phyloP scores from a whole-genome alignment of 352 stramenopile genomes.

The Paralagenidium karlingii region DNA sequence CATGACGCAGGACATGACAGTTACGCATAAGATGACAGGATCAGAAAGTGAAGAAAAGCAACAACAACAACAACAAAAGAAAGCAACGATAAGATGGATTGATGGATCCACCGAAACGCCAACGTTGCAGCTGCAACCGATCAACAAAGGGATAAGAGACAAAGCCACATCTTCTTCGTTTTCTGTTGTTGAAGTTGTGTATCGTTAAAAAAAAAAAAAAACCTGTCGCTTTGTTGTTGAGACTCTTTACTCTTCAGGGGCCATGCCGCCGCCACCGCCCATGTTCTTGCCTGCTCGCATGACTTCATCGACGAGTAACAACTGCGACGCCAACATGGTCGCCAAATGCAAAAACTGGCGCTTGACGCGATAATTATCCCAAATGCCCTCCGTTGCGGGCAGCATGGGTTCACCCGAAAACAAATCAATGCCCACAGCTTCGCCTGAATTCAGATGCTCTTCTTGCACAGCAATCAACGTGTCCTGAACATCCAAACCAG shows the following conservation, averaged over 20 bases:
- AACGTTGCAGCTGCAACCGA: no score
- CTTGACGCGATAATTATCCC: slow-evolving; percentile 99
- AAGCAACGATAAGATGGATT: no score
- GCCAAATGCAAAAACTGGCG: slow-evolving; percentile 96
- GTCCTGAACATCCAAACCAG: slow-evolving; percentile 86
- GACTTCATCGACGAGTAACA: slow-evolving; percentile 98
- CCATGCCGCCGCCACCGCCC: slow-evolving; percentile 51
- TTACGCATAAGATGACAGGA: no score
- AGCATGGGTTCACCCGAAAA: slow-evolving; percentile 95
- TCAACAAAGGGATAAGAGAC: no score
- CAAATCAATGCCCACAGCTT: slow-evolving; percentile 93
- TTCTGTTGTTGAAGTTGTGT: no score
- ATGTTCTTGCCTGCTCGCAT: slow-evolving; percentile 98
- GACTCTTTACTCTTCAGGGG: slow-evolving; percentile 45
- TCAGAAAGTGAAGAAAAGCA: no score
- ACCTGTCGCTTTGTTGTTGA: neutral
- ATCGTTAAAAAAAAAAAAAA: slow-evolving; percentile 4
- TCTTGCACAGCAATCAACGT: slow-evolving; percentile 94
- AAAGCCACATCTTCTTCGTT: no score
- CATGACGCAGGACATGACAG: no score
- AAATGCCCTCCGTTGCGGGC: slow-evolving; percentile 93
- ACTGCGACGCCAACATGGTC: slow-evolving; percentile 96
- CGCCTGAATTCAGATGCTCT: slow-evolving; percentile 83
- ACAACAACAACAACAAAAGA: no score
- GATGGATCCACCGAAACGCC: no score